phyloP scores from a whole-genome alignment of 345 rosid species.

The Capsella bursapastoris region DNA sequence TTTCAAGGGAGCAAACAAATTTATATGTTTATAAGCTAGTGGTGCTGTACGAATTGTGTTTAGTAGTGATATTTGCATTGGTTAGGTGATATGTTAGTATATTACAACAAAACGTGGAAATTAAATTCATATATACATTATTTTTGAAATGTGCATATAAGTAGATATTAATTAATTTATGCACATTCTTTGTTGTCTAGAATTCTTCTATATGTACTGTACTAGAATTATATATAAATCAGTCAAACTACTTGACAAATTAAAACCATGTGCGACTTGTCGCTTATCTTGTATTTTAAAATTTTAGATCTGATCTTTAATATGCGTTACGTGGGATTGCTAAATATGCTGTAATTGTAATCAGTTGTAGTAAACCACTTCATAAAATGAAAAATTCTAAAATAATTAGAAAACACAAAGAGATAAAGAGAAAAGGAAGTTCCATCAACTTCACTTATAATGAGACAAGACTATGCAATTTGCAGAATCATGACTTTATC shows the following conservation, averaged over 20 bases:
- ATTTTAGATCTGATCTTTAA: neutral
- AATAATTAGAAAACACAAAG: neutral
- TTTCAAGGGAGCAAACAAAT: neutral
- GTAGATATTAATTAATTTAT: neutral
- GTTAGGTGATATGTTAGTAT: slow-evolving; percentile 40
- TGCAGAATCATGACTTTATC: slow-evolving; percentile 30
- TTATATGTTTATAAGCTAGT: neutral
- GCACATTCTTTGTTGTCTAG: slow-evolving; percentile 10
- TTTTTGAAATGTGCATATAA: slow-evolving; percentile 22
- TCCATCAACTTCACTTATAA: slow-evolving; percentile 28
- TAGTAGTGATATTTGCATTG: slow-evolving; percentile 17
- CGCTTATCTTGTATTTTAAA: slow-evolving; percentile 6
- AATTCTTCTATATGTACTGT: slow-evolving; percentile 23
- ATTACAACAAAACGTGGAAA: slow-evolving; percentile 39
- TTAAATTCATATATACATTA: slow-evolving; percentile 1
- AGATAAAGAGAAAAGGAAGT: neutral
- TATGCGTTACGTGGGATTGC: neutral
- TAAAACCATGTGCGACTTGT: slow-evolving; percentile 32
- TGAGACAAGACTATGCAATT: slow-evolving; percentile 37
- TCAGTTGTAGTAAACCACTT: neutral
- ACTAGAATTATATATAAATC: neutral
- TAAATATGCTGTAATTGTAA: neutral
- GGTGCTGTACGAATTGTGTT: slow-evolving; percentile 13
- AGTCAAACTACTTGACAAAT: slow-evolving; percentile 33
- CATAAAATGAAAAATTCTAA: neutral